Percentiles rank a stretch among this genome's conserved stretches.
These are phyloP conservation scores for Arabis hirsuta DNA, from an alignment of 345 rosid genomes.

Conservation along the genomic window DNA sequence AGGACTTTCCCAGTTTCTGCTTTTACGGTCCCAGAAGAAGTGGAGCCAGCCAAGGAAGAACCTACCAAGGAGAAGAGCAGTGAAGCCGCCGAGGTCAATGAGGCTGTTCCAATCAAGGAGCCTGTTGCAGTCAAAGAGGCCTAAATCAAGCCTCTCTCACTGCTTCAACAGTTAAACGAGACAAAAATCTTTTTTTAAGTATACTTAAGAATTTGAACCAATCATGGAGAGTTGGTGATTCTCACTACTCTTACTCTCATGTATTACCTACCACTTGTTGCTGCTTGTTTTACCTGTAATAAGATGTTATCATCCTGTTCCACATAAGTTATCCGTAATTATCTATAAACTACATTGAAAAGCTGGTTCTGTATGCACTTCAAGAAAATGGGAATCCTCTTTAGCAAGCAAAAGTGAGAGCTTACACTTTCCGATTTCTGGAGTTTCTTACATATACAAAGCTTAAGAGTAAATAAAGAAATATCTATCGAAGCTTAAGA, in stretches of 20 bases:
- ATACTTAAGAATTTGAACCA: slow-evolving; percentile 24
- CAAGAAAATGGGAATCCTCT: slow-evolving; percentile 19
- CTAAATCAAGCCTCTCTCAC: slow-evolving; percentile 12
- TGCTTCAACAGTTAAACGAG: slow-evolving; percentile 11
- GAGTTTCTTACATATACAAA: not conserved
- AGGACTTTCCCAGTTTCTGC: slow-evolving; percentile 76
- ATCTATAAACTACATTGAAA: slow-evolving; percentile 19
- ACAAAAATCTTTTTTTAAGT: not conserved
- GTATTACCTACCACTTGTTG: slow-evolving; percentile 40
- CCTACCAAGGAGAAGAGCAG: slow-evolving; percentile 36
- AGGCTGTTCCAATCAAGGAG: slow-evolving; percentile 29
- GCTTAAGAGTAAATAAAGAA: not conserved
- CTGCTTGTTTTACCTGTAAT: slow-evolving; percentile 37
- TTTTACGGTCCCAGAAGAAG: slow-evolving; percentile 59
- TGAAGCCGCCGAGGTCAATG: slow-evolving; percentile 34
- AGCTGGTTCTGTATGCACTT: slow-evolving; percentile 29
- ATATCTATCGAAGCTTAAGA: not conserved
- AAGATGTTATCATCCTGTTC: slow-evolving; percentile 40
- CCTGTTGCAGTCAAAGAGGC: slow-evolving; percentile 43
- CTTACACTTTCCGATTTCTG: not conserved
- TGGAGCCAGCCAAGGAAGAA: slow-evolving; percentile 37
- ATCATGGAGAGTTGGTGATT: slow-evolving; percentile 17
- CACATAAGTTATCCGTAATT: not conserved
- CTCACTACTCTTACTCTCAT: slow-evolving; percentile 31
- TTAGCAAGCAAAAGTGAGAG: slow-evolving; percentile 7